These are phyloP conservation scores for Fonsecaea multimorphosa DNA, from an alignment of 2,329 filamentous ascomycete species.

Conservation along the genomic window DNA sequence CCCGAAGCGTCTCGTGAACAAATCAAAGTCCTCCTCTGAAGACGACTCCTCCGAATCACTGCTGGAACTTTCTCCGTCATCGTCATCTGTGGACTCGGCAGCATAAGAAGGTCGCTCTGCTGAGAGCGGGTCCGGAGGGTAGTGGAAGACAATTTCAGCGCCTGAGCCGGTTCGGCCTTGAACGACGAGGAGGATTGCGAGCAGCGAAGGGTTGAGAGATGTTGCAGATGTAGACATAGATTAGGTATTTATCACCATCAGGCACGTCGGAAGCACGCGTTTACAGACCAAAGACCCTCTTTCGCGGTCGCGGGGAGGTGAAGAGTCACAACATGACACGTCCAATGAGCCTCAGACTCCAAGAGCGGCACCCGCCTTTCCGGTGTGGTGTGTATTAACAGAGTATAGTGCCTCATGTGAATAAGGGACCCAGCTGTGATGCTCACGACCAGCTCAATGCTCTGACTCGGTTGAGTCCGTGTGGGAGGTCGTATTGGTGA, in stretches of 20 bases:
- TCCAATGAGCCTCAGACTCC: constrained; percentile 3
- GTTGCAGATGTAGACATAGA: constrained; percentile 55
- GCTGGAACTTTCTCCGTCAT: constrained; percentile 38
- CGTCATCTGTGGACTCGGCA: constrained; percentile 26
- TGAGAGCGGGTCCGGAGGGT: constrained; percentile 63
- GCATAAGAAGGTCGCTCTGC: constrained; percentile 23
- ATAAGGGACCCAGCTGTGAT: background rate
- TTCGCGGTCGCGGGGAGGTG: background rate
- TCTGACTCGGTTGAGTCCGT: background rate
- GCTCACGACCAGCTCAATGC: background rate
- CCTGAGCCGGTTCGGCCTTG: constrained; percentile 80
- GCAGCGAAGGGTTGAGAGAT: constrained; percentile 61
- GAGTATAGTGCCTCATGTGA: background rate
- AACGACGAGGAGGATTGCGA: constrained; percentile 76
- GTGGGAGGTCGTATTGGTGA: constrained; percentile 4
- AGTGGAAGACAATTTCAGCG: constrained; percentile 84
- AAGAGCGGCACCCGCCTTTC: background rate
- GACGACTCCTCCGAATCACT: constrained; percentile 37
- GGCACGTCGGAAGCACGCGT: constrained; percentile 20
- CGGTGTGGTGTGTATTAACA: background rate
- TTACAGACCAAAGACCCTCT: constrained; percentile 10
- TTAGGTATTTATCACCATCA: background rate
- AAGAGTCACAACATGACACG: background rate
- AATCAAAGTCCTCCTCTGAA: constrained; percentile 36
- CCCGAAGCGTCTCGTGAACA: constrained; percentile 28